Percentiles rank a stretch among this genome's conserved stretches.
phyloP scores from a whole-genome alignment of 768 basidiomycete genomes.

The Rhizopogon roseolus region DNA sequence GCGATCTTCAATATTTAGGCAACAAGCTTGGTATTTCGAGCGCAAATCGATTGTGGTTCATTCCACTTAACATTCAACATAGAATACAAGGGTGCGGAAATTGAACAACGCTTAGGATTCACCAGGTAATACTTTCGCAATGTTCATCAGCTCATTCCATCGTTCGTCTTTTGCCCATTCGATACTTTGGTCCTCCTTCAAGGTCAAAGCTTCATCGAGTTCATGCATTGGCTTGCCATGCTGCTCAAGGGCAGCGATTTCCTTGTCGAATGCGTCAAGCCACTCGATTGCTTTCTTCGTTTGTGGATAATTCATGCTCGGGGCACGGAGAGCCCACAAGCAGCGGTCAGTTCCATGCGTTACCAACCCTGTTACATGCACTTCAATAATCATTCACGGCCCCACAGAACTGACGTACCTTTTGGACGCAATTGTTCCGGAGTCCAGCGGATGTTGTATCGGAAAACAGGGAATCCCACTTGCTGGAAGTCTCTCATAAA shows the following conservation, averaged over 20 bases:
- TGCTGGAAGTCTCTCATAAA: conserved; percentile 54
- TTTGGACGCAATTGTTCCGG: conserved; percentile 52
- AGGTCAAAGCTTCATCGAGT: conserved; percentile 39
- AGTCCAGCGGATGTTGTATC: conserved; percentile 69
- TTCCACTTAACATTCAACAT: neutral
- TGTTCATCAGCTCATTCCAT: conserved; percentile 48
- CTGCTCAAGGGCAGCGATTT: conserved; percentile 36
- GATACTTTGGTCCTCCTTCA: conserved; percentile 48
- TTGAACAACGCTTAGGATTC: conserved; percentile 4
- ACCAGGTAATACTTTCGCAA: conserved; percentile 26
- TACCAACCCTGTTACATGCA: conserved; percentile 46
- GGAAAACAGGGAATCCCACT: conserved; percentile 56
- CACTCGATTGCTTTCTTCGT: conserved; percentile 46
- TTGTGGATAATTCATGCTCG: conserved; percentile 43
- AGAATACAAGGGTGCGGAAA: neutral
- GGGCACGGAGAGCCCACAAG: conserved; percentile 57
- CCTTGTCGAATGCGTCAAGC: conserved; percentile 46
- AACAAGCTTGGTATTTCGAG: too few relatives aligned
- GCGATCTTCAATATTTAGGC: too few relatives aligned
- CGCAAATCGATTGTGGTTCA: too few relatives aligned
- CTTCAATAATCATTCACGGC: neutral
- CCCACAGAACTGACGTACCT: conserved; percentile 30
- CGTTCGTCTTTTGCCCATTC: conserved; percentile 49
- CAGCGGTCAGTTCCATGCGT: conserved; percentile 65
- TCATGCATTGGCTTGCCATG: conserved; percentile 25